phyloP scores from a whole-genome alignment of 306 rosid genomes.

The Trifolium pratense region DNA sequence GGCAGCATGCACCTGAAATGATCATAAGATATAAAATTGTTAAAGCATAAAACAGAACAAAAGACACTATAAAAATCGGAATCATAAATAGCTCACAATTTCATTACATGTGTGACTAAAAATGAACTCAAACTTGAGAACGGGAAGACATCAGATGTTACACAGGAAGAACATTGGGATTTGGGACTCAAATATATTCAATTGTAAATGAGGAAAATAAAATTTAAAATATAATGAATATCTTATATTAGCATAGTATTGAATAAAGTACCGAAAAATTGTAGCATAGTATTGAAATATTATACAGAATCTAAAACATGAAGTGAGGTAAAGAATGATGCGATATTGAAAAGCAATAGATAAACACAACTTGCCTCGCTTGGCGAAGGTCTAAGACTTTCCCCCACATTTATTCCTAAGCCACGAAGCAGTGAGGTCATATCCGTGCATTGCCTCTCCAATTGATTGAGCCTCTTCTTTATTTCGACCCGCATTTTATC shows the following conservation, averaged over 20 bases:
- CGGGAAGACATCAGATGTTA: neutral
- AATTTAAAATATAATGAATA: neutral
- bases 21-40: conserved; percentile 23
- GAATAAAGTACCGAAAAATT: neutral
- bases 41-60: neutral
- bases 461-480: conserved; percentile 58
- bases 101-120: neutral
- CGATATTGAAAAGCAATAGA: conserved; percentile 20
- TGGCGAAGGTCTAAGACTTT: conserved; percentile 51
- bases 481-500: conserved; percentile 78
- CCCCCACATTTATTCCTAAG: conserved; percentile 79
- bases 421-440: conserved; percentile 87
- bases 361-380: conserved; percentile 62
- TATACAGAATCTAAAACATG: conserved; percentile 19
- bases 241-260: neutral
- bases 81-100: conserved; percentile 5
- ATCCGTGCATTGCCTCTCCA: conserved; percentile 69
- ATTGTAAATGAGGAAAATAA: neutral
- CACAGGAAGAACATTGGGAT: neutral
- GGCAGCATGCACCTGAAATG: conserved; percentile 81
- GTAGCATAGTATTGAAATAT: conserved; percentile 30
- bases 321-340: conserved; percentile 15
- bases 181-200: conserved; percentile 11
- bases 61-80: neutral
- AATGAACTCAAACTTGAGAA: conserved; percentile 23